Base-by-base conservation (phyloP, 2,329 filamentous ascomycete genomes). In the Pseudogymnoascus sp. region DNA sequence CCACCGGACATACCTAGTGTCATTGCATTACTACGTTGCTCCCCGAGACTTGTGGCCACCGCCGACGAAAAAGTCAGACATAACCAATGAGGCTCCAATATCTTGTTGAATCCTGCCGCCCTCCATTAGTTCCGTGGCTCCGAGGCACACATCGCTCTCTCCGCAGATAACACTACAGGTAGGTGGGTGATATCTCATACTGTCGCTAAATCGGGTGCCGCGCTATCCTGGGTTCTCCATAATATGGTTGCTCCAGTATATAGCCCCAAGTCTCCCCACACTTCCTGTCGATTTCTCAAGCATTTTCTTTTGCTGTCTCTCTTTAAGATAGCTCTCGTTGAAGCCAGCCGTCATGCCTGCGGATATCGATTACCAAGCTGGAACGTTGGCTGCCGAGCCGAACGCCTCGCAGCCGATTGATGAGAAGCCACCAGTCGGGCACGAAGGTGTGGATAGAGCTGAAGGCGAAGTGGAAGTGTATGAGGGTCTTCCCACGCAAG, bases 231-330 rank as follows among this genome's bases (percentile, higher is more conserved):
- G 34, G 14, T 40, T 37, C 59, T 37, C 37, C 34, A 60, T 37
- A 60, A 60, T 31, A 40, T 60, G 37, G 37, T 42, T 25, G 31
- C 59, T 60, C 59, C 59, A 60, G 59, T 60, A 38, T 60, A 38
- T 37, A 60, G 59, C 34, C 59, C 37, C 59, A 60, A 42, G 59
- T 16, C 34, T 60, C 59, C 18, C 34, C 59, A 42, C 37, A 60
- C 34, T 37, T 42, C n/a, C 18, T 37, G 59, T 38, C 34, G 59
- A 42, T 38, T 40, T 38, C 34, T 1, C 18, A 34, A 56, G 50
- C 18, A 56, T 56, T 56, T 56, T 56, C 28, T 34, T 34, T 34
- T 16, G 4, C 59, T 60, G 59, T 60, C 59, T 38, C n/a, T 38
- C 59, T 25, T 18, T n/a, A 60, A 42, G 37, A 60, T 12, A 37